These are phyloP conservation scores for Epichloe sp. DNA, from an alignment of 2,329 filamentous ascomycete species.

Conservation along the genomic window DNA sequence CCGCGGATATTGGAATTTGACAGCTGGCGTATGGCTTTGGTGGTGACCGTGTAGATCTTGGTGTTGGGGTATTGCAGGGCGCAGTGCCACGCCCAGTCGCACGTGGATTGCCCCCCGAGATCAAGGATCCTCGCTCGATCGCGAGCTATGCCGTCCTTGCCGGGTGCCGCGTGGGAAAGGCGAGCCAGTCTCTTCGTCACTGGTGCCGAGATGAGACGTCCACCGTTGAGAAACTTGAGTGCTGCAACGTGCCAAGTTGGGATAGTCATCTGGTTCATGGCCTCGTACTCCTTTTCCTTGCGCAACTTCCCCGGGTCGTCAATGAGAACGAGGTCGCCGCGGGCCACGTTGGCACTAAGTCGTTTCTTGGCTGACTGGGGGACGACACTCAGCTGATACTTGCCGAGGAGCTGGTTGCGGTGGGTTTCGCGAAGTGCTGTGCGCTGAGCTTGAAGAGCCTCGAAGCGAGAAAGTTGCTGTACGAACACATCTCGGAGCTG, in stretches of 20 bases:
- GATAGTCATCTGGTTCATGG: constrained; percentile 55
- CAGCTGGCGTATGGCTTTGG: constrained; percentile 55
- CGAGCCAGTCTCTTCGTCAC: constrained; percentile 48
- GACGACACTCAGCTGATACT: constrained; percentile 63
- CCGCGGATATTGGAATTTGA: constrained; percentile 67
- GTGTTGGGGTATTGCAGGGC: constrained; percentile 74
- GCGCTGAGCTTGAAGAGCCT: constrained; percentile 74
- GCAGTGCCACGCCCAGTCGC: constrained; percentile 94
- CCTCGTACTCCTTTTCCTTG: constrained; percentile 68
- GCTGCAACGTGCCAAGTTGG: constrained; percentile 50
- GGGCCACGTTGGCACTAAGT: constrained; percentile 59
- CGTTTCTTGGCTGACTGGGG: constrained; percentile 58
- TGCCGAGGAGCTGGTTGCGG: constrained; percentile 70
- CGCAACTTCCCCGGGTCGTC: constrained; percentile 52
- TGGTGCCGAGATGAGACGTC: constrained; percentile 50
- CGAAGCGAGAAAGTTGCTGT: constrained; percentile 72
- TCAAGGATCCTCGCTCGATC: constrained; percentile 63
- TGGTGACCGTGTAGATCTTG: constrained; percentile 79
- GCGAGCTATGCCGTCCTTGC: constrained; percentile 29
- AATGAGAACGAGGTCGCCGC: constrained; percentile 51
- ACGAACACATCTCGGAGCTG: constrained; percentile 66
- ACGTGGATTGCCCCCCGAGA: constrained; percentile 69
- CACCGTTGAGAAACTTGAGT: constrained; percentile 48
- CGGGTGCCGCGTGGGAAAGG: constrained; percentile 34
- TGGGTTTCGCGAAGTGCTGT: constrained; percentile 61